A percentile compares a stretch with the other conserved stretches of the same genome.
These are phyloP conservation scores for Termitomyces sp. DNA, from an alignment of 768 basidiomycete genomes.

Conservation along the genomic window DNA sequence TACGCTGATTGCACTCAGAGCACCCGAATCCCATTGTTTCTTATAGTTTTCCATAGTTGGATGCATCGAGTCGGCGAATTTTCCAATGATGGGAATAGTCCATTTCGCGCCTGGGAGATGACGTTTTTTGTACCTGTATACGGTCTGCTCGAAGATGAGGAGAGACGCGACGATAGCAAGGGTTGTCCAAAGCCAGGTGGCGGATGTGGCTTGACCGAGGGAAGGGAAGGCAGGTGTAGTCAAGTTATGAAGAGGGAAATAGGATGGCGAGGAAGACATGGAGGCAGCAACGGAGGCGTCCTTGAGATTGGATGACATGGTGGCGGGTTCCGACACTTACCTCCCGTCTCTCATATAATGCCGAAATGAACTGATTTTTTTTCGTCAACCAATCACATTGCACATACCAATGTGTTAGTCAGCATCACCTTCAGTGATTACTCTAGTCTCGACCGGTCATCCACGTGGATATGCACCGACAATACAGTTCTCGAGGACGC, in stretches of 20 bases:
- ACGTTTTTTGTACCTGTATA: constrained; percentile 88
- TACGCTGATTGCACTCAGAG: constrained; percentile 86
- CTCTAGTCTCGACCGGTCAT: neutral
- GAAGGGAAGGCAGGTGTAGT: constrained; percentile 48
- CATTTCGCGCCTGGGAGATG: constrained; percentile 84
- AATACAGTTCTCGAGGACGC: neutral
- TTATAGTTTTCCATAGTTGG: constrained; percentile 93
- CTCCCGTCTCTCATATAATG: constrained; percentile 11
- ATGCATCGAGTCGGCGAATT: constrained; percentile 88
- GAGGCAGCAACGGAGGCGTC: constrained; percentile 38
- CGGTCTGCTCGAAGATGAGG: constrained; percentile 81
- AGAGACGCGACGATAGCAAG: constrained; percentile 67
- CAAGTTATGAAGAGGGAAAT: constrained; percentile 41
- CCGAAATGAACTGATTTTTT: constrained; percentile 35
- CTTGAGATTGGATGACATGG: constrained; percentile 27
- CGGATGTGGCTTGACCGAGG: constrained; percentile 29
- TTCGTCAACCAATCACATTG: constrained; percentile 38
- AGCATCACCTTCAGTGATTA: constrained; percentile 4
- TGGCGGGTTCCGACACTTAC: constrained; percentile 23
- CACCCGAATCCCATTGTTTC: constrained; percentile 88
- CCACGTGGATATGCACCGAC: neutral
- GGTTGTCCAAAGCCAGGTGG: constrained; percentile 69
- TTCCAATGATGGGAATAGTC: constrained; percentile 98
- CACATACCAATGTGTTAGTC: constrained; percentile 14
- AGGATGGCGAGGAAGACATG: constrained; percentile 44